A percentile compares a stretch with the other conserved stretches of the same genome.
Conservation (phyloP, 1,284 basidiomycete genomes). For the Rhodotorula sp. region DNA sequence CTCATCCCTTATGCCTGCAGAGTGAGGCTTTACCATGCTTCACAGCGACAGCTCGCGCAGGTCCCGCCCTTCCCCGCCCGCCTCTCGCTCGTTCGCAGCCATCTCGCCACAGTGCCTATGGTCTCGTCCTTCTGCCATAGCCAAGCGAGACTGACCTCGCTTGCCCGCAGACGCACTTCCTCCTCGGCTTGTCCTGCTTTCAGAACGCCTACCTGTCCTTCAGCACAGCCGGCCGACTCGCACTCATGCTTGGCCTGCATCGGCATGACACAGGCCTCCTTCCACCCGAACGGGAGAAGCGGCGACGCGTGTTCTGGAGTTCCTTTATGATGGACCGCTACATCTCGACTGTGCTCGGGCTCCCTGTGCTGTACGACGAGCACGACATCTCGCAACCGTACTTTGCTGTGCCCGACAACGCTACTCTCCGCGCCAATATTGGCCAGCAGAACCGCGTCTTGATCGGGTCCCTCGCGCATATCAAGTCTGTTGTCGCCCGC, state of each 20-base stretch:
- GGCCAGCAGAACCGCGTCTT: neutral
- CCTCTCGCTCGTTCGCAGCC: neutral
- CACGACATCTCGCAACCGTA: conserved; percentile 1
- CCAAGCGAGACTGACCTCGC: neutral
- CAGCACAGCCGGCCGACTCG: neutral
- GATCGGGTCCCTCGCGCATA: conserved; percentile 4
- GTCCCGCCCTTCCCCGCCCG: neutral
- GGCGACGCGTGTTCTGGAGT: neutral
- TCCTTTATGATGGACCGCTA: conserved; percentile 15
- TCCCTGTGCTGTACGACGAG: conserved; percentile 10
- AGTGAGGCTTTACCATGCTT: conserved; percentile 10
- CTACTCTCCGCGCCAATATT: neutral
- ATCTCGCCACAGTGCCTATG: neutral
- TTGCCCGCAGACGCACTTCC: conserved; percentile 1
- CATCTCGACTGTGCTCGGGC: conserved; percentile 6
- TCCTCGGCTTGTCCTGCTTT: conserved; percentile 3
- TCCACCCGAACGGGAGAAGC: neutral
- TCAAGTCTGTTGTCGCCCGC: neutral
- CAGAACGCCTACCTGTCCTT: conserved; percentile 6
- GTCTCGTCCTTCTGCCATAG: neutral
- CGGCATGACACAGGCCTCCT: neutral
- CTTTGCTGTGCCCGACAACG: neutral
- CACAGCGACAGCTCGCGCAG: neutral
- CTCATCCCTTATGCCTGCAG: neutral
- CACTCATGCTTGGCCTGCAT: conserved; percentile 11